Conservation (phyloP, 2,329 filamentous ascomycete species). For the Scedosporium boydii region DNA sequence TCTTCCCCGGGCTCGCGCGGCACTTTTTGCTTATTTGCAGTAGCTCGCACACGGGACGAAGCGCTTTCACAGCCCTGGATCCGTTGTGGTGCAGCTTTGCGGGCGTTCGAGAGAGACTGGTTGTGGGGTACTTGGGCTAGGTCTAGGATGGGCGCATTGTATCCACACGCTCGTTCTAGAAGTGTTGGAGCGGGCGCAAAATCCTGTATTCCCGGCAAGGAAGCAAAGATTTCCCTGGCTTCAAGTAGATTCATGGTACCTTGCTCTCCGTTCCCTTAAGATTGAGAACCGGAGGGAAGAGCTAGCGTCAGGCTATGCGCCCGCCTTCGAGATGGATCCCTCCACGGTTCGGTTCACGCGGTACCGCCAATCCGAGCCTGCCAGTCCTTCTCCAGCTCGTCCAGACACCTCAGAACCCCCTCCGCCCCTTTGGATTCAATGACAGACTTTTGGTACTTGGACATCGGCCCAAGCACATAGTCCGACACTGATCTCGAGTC, state of each 20-base stretch:
- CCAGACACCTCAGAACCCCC: conserved; percentile 39
- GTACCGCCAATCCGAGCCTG: conserved; percentile 10
- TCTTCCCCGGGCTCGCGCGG: background rate
- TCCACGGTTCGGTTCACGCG: background rate
- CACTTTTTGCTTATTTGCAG: background rate
- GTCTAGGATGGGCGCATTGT: background rate
- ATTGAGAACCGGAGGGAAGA: background rate
- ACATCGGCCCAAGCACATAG: conserved; percentile 69
- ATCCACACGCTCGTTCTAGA: background rate
- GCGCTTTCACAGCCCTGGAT: background rate
- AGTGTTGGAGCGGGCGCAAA: background rate
- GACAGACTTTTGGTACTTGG: conserved; percentile 34
- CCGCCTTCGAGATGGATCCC: background rate
- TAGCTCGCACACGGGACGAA: background rate
- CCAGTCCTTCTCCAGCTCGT: conserved; percentile 34
- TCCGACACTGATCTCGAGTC: conserved; percentile 58
- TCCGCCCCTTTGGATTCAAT: conserved; percentile 43
- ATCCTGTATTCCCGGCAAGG: background rate
- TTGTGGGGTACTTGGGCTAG: background rate
- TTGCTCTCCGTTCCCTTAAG: background rate
- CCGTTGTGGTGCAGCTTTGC: background rate
- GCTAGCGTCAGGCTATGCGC: background rate
- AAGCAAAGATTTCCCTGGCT: background rate
- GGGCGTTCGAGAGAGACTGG: background rate
- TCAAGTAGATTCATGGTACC: background rate